Percentiles rank a stretch among this genome's conserved stretches.
These are phyloP conservation scores for Kuraishia floccosa DNA, from an alignment of 805 yeast genomes.

Conservation along the genomic window DNA sequence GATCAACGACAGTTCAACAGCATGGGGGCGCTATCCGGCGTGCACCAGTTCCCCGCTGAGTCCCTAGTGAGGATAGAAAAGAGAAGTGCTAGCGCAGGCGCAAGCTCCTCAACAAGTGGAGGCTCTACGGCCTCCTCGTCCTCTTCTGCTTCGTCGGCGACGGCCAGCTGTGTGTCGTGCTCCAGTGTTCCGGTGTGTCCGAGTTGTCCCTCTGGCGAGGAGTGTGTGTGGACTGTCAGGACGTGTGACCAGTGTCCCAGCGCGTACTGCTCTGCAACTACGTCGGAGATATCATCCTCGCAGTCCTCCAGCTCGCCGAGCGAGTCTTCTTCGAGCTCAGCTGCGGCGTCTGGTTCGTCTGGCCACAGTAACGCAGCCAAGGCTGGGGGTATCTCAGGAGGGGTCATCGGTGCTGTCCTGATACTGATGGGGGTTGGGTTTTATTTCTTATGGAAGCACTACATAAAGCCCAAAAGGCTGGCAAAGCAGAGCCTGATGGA, in stretches of 20 bases:
- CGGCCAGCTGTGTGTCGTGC: conserved; percentile 15
- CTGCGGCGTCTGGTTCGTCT: conserved; percentile 5
- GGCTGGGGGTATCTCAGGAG: conserved; percentile 61
- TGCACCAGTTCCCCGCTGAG: too few relatives aligned
- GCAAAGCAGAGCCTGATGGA: conserved; percentile 10
- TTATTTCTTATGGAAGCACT: conserved; percentile 28
- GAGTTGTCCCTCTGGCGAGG: conserved; percentile 35
- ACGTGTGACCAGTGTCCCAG: conserved; percentile 49
- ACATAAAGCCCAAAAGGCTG: conserved; percentile 17
- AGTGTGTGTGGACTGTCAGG: conserved; percentile 42
- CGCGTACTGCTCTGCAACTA: conserved; percentile 32
- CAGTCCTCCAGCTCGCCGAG: conserved; percentile 4
- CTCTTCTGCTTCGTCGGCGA: background rate
- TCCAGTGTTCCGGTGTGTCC: conserved; percentile 37
- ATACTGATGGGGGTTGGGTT: conserved; percentile 23
- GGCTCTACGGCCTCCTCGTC: background rate
- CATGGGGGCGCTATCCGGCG: too few relatives aligned
- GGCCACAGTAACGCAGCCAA: conserved; percentile 9
- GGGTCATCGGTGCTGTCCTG: conserved; percentile 51
- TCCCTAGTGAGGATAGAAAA: too few relatives aligned
- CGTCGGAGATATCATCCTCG: conserved; percentile 7
- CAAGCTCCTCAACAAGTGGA: too few relatives aligned
- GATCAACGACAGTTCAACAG: too few relatives aligned
- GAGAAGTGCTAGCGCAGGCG: too few relatives aligned
- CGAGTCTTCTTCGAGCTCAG: conserved; percentile 4